Conservation (phyloP, 1,284 basidiomycete species). For the Fereydounia khargensis region DNA sequence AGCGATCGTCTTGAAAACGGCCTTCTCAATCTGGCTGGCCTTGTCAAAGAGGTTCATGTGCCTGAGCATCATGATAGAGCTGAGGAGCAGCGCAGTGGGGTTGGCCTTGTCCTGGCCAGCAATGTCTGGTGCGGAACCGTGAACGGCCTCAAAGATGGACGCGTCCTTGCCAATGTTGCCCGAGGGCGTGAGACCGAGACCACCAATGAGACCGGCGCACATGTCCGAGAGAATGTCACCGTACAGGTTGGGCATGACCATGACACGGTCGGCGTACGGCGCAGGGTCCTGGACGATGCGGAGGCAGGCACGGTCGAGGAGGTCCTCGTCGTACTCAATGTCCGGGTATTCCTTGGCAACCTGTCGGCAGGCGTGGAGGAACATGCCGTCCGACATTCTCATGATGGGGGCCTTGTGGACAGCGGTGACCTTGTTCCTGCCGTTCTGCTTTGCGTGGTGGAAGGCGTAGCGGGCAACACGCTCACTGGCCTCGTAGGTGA, state of each 20-base stretch:
- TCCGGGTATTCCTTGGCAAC: slow-evolving; percentile 95
- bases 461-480: slow-evolving; percentile 98
- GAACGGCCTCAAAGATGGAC: slow-evolving; percentile 98
- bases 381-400: slow-evolving; percentile 99
- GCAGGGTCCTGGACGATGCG: slow-evolving; percentile 77
- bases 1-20: slow-evolving; percentile 60
- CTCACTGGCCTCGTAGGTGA: slow-evolving; percentile 98
- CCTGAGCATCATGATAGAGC: slow-evolving; percentile 85
- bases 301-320: slow-evolving; percentile 93
- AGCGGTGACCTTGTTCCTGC: slow-evolving; percentile 89
- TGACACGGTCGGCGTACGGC: slow-evolving; percentile 93
- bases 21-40: slow-evolving; percentile 88
- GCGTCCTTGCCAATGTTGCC: slow-evolving; percentile 98
- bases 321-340: slow-evolving; percentile 91
- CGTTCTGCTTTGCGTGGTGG: slow-evolving; percentile 86
- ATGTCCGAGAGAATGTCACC: slow-evolving; percentile 98
- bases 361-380: slow-evolving; percentile 93
- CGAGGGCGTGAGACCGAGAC: slow-evolving; percentile 93
- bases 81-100: slow-evolving; percentile 91
- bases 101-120: slow-evolving; percentile 82
- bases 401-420: slow-evolving; percentile 99
- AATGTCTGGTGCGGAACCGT: slow-evolving; percentile 68
- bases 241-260: slow-evolving; percentile 99
- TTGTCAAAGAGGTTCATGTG: slow-evolving; percentile 89
- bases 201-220: slow-evolving; percentile 97